Conservation (phyloP, 805 yeast species). For the Candida pini region DNA sequence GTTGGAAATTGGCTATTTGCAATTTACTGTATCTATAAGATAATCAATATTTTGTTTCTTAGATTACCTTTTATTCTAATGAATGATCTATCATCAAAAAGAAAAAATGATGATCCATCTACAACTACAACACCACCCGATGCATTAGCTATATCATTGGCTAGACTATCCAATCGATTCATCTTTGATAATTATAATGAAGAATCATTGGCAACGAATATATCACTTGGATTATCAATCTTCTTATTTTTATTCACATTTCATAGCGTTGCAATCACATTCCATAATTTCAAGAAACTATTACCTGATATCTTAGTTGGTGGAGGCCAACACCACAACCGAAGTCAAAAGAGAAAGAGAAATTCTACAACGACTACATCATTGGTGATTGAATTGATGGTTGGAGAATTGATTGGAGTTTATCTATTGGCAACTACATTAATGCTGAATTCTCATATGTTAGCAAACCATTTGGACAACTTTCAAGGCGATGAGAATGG, state of each 20-base stretch:
- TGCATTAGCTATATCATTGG: slow-evolving; percentile 45
- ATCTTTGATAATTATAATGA: slow-evolving; percentile 27
- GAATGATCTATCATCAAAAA: slow-evolving; percentile 9
- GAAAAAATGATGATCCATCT: slow-evolving; percentile 1
- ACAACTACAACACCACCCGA: slow-evolving; percentile 25
- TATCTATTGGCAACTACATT: slow-evolving; percentile 48
- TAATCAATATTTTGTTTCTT: slow-evolving; percentile 35
- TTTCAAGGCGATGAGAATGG: slow-evolving; percentile 11
- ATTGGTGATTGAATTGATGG: slow-evolving; percentile 28
- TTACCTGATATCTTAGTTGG: slow-evolving; percentile 22
- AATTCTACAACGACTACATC: slow-evolving; percentile 1
- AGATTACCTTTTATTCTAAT: slow-evolving; percentile 32
- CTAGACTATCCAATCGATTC: slow-evolving; percentile 31
- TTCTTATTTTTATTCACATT: slow-evolving; percentile 57
- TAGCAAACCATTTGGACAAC: slow-evolving; percentile 39
- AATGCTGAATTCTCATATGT: slow-evolving; percentile 38
- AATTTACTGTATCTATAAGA: slow-evolving; percentile 44
- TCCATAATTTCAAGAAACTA: slow-evolving; percentile 40
- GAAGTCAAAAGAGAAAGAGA: neutral
- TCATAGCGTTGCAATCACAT: slow-evolving; percentile 57
- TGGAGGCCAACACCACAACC: slow-evolving; percentile 23
- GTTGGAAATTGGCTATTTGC: slow-evolving; percentile 27
- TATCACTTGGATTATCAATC: slow-evolving; percentile 50
- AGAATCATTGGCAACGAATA: slow-evolving; percentile 37
- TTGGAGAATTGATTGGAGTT: slow-evolving; percentile 43